Percentiles rank a stretch among this genome's conserved stretches.
These are phyloP conservation scores for Omphalotus guepiniiformis DNA, from an alignment of 768 basidiomycete species.

Conservation along the genomic window DNA sequence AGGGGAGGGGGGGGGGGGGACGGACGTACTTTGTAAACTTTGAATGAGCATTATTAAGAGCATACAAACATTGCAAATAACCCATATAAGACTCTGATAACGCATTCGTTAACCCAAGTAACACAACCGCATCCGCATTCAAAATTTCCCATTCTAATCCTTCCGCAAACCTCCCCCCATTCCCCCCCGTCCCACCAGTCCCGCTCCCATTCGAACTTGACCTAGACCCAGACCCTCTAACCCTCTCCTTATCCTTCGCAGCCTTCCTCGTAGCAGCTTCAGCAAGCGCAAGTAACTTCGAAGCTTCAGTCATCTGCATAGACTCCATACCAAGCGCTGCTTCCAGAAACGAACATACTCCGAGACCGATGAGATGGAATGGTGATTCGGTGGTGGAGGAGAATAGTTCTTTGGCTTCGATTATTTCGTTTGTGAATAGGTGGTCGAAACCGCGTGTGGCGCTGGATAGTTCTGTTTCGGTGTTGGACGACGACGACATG, in stretches of 20 bases:
- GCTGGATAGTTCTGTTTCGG: conserved; percentile 25
- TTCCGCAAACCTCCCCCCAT: conserved; percentile 42
- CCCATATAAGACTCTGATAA: conserved; percentile 77
- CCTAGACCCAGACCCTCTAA: no score
- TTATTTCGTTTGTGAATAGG: conserved; percentile 67
- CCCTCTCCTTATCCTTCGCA: conserved; percentile 20
- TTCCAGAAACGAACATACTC: conserved; percentile 70
- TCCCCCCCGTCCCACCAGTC: conserved; percentile 11
- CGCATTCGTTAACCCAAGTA: conserved; percentile 68
- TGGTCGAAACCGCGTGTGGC: conserved; percentile 57
- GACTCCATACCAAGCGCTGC: conserved; percentile 83
- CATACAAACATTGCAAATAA: conserved; percentile 52
- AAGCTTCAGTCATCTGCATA: conserved; percentile 61
- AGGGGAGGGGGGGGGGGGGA: no score
- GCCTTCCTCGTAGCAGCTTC: conserved; percentile 60
- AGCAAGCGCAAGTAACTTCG: conserved; percentile 47
- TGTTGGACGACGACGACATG: conserved; percentile 6
- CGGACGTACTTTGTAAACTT: conserved; percentile 78
- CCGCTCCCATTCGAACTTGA: no score
- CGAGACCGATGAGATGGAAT: conserved; percentile 69
- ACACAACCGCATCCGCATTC: conserved; percentile 65
- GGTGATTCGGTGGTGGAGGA: conserved; percentile 45
- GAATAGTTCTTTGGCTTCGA: conserved; percentile 48
- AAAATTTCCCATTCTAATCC: conserved; percentile 77
- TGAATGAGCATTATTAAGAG: conserved; percentile 51